Base-by-base conservation (phyloP, 2,329 filamentous ascomycete genomes). In the Orbilia javanica region DNA sequence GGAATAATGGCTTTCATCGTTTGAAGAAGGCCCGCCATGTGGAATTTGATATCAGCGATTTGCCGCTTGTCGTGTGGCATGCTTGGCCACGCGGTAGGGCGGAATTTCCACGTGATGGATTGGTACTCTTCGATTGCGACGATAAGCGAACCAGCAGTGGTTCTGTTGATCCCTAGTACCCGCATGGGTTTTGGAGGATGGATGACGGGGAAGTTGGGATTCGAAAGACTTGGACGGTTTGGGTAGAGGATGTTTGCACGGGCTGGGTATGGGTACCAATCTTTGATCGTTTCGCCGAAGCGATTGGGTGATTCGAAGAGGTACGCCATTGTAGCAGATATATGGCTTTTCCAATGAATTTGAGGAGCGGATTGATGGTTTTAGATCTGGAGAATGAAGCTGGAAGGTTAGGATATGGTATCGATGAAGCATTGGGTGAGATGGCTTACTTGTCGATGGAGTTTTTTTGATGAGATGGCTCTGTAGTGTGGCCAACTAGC, bases 91-190 rank as follows among this genome's bases (percentile, higher is more conserved):
- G 53, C 62, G 10, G 18, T 31, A 25, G 44, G 55, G 22, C 63
- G 44, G n/a, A 69, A 15, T 10, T 4, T 20, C 6, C 50, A 27
- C 44, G 65, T 48, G 4, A 18, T 29, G 3, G 44, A 22, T 44
- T 75, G 64, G 27, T 75, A 75, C 15, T 75, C 71, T 7, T 69
- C 71, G 6, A 75, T 64, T 7, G 55, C 64, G 4, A 48, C 18
- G 27, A 75, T 65, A 18, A 66, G 25, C 1, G 52, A 63, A 2
- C 44, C 46, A 6, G 71, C 71, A 3, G 64, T 69, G 29, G 42
- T 46, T 10, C 3, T 20, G 31, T 53, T 25, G 25, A 75, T 69
- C 6, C 15, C 11, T 2, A 75, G 55, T 18, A 15, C 8, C 18
- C 4, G 2, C 22, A 20, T 6, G 7, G 71, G 71, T 5, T 39